A percentile compares a stretch with the other conserved stretches of the same genome.
Conservation (phyloP, 352 stramenopile species). For the Plasmopara halstedii region DNA sequence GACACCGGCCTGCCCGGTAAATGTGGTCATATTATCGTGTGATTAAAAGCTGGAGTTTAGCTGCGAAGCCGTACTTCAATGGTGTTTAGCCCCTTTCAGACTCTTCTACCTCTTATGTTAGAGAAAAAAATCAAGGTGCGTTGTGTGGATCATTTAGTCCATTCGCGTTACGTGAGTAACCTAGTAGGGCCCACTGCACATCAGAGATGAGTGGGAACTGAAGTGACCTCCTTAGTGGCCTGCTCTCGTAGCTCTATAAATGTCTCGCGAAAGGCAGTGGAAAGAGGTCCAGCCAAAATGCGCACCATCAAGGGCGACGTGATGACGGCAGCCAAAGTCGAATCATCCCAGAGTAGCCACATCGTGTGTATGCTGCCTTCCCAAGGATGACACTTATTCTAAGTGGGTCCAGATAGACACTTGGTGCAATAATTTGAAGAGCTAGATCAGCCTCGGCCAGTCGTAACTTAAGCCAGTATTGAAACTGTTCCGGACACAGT, state of each 20-base stretch:
- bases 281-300: background rate
- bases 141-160: background rate
- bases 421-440: background rate
- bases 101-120: background rate
- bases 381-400: background rate
- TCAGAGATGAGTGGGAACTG: background rate
- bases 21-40: background rate
- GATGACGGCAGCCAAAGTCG: background rate
- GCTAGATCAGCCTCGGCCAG: background rate
- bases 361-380: background rate
- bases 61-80: background rate
- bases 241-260: background rate
- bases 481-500: conserved; percentile 3
- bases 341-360: background rate
- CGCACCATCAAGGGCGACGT: background rate
- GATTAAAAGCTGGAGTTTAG: background rate
- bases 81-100: background rate
- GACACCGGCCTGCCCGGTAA: background rate
- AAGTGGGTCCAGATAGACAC: background rate
- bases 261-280: background rate
- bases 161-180: background rate
- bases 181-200: background rate
- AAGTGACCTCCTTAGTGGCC: background rate
- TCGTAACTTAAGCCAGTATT: background rate
- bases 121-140: background rate